A percentile compares a stretch with the other conserved stretches of the same genome.
Evolutionary conservation across 352 stramenopile genomes (phyloP).

Genomic region (Phytophthora crassamura): DNA sequence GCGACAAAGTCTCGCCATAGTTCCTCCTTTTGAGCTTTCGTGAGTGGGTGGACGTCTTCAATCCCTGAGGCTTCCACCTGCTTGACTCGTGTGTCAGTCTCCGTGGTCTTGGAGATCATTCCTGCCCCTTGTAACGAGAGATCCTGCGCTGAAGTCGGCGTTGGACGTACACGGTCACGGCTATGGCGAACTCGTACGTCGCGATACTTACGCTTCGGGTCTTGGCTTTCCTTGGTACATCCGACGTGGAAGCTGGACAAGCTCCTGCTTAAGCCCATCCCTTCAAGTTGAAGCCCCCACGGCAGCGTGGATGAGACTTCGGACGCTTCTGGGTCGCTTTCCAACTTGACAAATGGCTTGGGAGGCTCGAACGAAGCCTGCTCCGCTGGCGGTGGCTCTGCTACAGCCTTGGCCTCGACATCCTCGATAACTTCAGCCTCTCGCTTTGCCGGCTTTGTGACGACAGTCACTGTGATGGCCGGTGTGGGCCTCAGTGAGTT

Average conservation of each 20-base stretch:
- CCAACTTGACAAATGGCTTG: slow-evolving; percentile 28
- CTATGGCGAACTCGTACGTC: not conserved
- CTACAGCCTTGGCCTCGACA: not conserved
- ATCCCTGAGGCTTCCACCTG: slow-evolving; percentile 6
- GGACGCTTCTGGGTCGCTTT: not conserved
- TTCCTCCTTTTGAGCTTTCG: slow-evolving; percentile 41
- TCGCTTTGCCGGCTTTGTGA: slow-evolving; percentile 16
- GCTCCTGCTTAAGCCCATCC: slow-evolving; percentile 5
- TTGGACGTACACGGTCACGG: not conserved
- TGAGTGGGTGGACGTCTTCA: slow-evolving; percentile 29
- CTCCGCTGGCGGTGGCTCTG: not conserved
- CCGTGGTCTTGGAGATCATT: slow-evolving; percentile 7
- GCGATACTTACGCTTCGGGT: not conserved
- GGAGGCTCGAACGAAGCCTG: not conserved
- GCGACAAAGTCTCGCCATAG: slow-evolving; percentile 58
- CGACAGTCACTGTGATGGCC: slow-evolving; percentile 26
- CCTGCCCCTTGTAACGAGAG: slow-evolving; percentile 29
- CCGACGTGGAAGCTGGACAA: too few species aligned
- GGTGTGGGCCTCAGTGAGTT: slow-evolving; percentile 2
- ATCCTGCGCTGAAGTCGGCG: not conserved
- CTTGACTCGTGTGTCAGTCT: not conserved
- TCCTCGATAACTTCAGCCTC: slow-evolving; percentile 6
- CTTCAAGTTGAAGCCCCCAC: slow-evolving; percentile 18
- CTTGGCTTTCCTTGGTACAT: too few species aligned
- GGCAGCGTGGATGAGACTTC: not conserved